These are phyloP conservation scores for Pseudogymnoascus sp. DNA, from an alignment of 2,329 filamentous ascomycete species.

Conservation along the genomic window DNA sequence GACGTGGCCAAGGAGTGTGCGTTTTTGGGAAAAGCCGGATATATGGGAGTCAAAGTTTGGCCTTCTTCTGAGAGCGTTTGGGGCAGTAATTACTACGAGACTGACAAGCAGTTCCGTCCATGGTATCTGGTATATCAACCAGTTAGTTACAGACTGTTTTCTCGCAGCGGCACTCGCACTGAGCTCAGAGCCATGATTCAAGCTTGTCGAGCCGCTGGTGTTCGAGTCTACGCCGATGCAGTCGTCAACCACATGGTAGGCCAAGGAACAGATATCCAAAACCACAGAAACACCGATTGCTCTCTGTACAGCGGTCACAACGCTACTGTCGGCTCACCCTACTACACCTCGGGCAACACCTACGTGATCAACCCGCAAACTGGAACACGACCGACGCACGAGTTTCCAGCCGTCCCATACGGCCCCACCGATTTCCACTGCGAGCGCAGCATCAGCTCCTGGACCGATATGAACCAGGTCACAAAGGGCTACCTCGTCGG, in stretches of 20 bases:
- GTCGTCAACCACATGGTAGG: conserved; percentile 26
- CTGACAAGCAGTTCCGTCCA: conserved; percentile 26
- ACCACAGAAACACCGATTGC: conserved; percentile 23
- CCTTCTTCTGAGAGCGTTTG: conserved; percentile 25
- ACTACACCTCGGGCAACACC: conserved; percentile 26
- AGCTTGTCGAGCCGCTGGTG: conserved; percentile 23
- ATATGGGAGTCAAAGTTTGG: conserved; percentile 29
- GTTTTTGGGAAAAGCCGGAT: conserved; percentile 26
- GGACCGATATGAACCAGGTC: conserved; percentile 25
- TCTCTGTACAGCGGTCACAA: conserved; percentile 24
- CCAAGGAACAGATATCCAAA: conserved; percentile 26
- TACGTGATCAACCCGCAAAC: conserved; percentile 24
- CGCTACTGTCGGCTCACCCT: conserved; percentile 25
- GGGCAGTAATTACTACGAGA: conserved; percentile 26
- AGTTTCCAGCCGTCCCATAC: conserved; percentile 27
- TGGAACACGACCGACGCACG: conserved; percentile 23
- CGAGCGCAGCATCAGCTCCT: conserved; percentile 22
- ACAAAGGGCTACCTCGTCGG: conserved; percentile 25
- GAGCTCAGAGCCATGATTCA: conserved; percentile 19
- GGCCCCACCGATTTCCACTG: conserved; percentile 29
- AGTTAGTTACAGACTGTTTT: conserved; percentile 26
- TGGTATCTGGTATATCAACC: conserved; percentile 27
- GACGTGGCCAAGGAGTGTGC: conserved; percentile 26
- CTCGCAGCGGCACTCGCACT: conserved; percentile 23
- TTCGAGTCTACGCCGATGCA: conserved; percentile 27